Base-by-base conservation (phyloP, 306 rosid species). In the Fragaria vesca region DNA sequence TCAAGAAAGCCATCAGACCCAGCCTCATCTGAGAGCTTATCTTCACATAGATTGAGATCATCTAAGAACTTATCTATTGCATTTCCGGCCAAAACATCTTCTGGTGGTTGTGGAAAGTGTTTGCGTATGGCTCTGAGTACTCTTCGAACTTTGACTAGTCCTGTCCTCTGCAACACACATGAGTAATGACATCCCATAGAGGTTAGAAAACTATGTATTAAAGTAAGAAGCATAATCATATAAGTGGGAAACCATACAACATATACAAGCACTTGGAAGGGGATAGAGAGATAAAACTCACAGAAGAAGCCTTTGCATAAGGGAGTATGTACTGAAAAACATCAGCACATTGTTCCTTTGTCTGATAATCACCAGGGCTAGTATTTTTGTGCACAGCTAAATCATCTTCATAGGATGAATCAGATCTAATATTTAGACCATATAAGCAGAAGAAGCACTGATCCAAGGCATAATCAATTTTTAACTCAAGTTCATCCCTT, bases 321-420 rank as follows among this genome's bases (percentile, higher is more conserved):
- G 98, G 97, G 73, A 95, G 97, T 78, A 95, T 85, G 72, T 95
- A 95, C 87, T 87, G 94, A 82, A 92, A 95, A 85, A 92, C 98
- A 86, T 95, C 98, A 71, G 97, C 93, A 71, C 97, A 95, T 76
- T 95, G 98, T 85, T 95, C 98, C 83, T 87, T 92, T 73, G 93
- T 89, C 81, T 95, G 98, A 84, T 95, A 95, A 82, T 95, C 97
- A 81, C 97, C 97, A 15, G 93, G 97, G 81, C 97, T 89, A 72
- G 98, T 89, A 83, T 95, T 95, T 90, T 87, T 95, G 91, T 95
- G 98, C 71, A 84, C 79, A 81, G 87, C 89, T 73, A 86, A 77
- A 77, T 95, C 98, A 85, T 95, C 98, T 79, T 95, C 98, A 82
- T 95, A 91, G 38, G 96, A 92, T 79, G 98, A 81, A 71, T 95